Evolutionary conservation across 495 filamentous ascomycete species (phyloP), one percentile per base, ranked within the genome.

Genomic region (Talaromyces proteolyticus): DNA sequence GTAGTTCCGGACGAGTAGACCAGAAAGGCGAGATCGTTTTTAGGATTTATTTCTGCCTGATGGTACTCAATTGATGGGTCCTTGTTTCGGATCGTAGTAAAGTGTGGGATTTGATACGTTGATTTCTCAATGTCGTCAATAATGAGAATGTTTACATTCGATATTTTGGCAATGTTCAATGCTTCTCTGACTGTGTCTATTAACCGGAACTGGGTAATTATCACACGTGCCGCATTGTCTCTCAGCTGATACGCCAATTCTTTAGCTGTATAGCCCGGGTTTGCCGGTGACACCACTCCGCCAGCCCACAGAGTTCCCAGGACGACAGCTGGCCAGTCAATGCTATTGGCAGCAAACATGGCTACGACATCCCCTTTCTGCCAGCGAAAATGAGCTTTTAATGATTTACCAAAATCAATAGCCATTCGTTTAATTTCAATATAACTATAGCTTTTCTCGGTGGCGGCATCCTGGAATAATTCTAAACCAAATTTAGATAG

Each of bases 1-100:
- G 91, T 96, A 0, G 92, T 96, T n/a, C 92, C 92, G 26, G 84
- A 89, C 25, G 80, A 86, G 66, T 96, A 97, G 52, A 89, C 89
- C 53, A 91, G 72, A 70, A 53, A 93, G 70, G 80, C 57, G 5
- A 81, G 53, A 55, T 80, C 76, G 38, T 70, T 72, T 10, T n/a
- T n/a, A n/a, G n/a, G n/a, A n/a, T n/a, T n/a, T n/a, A n/a, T n/a
- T n/a, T n/a, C n/a, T n/a, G n/a, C n/a, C n/a, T n/a, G n/a, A n/a
- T n/a, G n/a, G n/a, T n/a, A n/a, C n/a, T n/a, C n/a, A n/a, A n/a
- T n/a, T n/a, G n/a, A n/a, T n/a, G n/a, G n/a, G n/a, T n/a, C n/a
- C n/a, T n/a, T n/a, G n/a, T n/a, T n/a, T n/a, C n/a, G n/a, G n/a
- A n/a, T n/a, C n/a, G n/a, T n/a, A n/a, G n/a, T n/a, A 43, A 43